These are phyloP conservation scores for Pythium oligandrum DNA, from an alignment of 352 stramenopile species.

Conservation along the genomic window DNA sequence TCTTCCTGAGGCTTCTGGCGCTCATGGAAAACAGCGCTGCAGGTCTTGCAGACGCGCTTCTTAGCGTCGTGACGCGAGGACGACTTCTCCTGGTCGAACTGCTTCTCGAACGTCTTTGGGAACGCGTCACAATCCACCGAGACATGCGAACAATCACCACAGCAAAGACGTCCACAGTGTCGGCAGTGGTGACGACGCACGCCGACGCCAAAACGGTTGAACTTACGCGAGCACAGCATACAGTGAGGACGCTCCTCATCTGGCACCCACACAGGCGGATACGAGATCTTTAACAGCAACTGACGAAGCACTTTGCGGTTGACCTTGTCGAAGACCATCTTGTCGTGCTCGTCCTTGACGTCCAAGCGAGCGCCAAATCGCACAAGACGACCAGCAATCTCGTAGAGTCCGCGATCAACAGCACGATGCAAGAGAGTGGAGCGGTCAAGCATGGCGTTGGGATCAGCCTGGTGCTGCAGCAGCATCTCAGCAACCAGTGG, in stretches of 20 bases:
- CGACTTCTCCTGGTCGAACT: conserved; percentile 31
- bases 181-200: conserved; percentile 82
- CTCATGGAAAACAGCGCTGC: conserved; percentile 69
- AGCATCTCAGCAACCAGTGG: conserved; percentile 78
- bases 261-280: conserved; percentile 76
- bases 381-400: conserved; percentile 77
- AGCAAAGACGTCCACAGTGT: conserved; percentile 79
- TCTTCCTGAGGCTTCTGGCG: conserved; percentile 41
- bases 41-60: conserved; percentile 75
- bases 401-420: conserved; percentile 56
- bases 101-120: conserved; percentile 49
- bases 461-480: conserved; percentile 65
- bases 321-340: conserved; percentile 84
- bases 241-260: conserved; percentile 66
- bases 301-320: conserved; percentile 68
- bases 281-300: conserved; percentile 71
- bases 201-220: conserved; percentile 53
- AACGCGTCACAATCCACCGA: conserved; percentile 72
- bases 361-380: conserved; percentile 74
- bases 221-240: conserved; percentile 79
- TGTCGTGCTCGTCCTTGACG: conserved; percentile 62
- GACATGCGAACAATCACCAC: conserved; percentile 68
- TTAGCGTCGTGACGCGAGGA: conserved; percentile 23
- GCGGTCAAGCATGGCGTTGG: conserved; percentile 58
- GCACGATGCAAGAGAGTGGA: conserved; percentile 74